Evolutionary conservation across 2,329 filamentous ascomycete genomes (phyloP).

Genomic region (Microcyclospora pomicola): DNA sequence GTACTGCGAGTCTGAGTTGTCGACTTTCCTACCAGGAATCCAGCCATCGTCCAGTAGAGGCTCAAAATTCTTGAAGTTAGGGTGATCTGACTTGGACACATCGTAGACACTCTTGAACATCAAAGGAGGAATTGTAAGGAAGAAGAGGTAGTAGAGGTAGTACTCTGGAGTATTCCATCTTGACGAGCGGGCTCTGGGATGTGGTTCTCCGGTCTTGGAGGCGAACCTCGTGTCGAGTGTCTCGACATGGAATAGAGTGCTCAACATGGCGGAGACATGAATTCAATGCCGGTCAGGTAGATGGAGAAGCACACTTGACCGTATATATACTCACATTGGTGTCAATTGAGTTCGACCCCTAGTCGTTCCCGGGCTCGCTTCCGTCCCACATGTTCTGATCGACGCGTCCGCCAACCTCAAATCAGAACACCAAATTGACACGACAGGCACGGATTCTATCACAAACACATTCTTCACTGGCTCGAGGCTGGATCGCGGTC

Average conservation of each 20-base stretch:
- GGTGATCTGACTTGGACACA: slow-evolving; percentile 77
- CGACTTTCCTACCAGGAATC: slow-evolving; percentile 85
- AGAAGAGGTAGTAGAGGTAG: slow-evolving; percentile 60
- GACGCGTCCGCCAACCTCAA: no score
- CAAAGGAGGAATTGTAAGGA: slow-evolving; percentile 51
- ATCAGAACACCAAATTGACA: no score
- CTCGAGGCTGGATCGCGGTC: not conserved
- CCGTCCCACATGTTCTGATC: no score
- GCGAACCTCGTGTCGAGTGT: slow-evolving; percentile 62
- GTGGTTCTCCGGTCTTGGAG: slow-evolving; percentile 33
- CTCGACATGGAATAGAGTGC: slow-evolving; percentile 45
- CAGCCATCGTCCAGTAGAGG: slow-evolving; percentile 64
- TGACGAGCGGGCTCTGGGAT: slow-evolving; percentile 40
- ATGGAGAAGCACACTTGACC: no score
- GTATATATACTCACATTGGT: no score
- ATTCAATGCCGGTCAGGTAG: not conserved
- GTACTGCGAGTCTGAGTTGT: slow-evolving; percentile 85
- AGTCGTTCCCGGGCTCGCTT: no score
- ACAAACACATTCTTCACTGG: no score
- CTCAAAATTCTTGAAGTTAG: slow-evolving; percentile 63
- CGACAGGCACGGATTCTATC: no score
- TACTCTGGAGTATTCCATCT: slow-evolving; percentile 84
- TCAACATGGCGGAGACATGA: not conserved
- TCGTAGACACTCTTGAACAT: slow-evolving; percentile 88
- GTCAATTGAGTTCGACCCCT: no score